Evolutionary conservation across 1,284 basidiomycete genomes (phyloP).

Genomic region (Hypsizygus ulmarius): DNA sequence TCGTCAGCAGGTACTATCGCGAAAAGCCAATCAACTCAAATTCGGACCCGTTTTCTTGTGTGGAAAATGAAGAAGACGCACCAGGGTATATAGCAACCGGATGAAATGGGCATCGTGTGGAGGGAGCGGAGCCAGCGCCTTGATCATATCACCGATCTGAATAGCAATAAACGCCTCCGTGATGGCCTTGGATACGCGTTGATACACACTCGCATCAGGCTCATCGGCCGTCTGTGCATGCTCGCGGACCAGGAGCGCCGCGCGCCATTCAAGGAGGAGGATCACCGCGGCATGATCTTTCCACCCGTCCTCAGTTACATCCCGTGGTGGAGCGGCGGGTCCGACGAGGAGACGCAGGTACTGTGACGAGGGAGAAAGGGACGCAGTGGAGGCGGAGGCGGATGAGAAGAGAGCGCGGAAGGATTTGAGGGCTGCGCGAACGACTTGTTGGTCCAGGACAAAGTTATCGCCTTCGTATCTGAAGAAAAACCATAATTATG

Average conservation of each 20-base stretch:
- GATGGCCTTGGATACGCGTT: constrained; percentile 59
- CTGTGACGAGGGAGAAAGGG: constrained; percentile 46
- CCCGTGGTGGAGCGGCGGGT: constrained; percentile 19
- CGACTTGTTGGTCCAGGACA: constrained; percentile 71
- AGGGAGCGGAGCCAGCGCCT: constrained; percentile 26
- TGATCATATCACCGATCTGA: constrained; percentile 50
- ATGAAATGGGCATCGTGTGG: constrained; percentile 36
- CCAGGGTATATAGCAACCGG: constrained; percentile 47
- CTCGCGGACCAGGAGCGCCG: constrained; percentile 55
- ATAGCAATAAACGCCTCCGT: constrained; percentile 66
- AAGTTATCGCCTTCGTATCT: constrained; percentile 80
- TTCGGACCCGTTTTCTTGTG: too few relatives aligned
- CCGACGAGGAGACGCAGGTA: constrained; percentile 51
- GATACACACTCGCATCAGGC: constrained; percentile 51
- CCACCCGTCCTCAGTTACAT: constrained; percentile 31
- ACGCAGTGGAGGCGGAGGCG: constrained; percentile 19
- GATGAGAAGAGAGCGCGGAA: constrained; percentile 35
- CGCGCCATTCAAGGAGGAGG: constrained; percentile 58
- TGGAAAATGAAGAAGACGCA: constrained; percentile 31
- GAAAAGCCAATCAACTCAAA: background rate
- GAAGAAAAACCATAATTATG: background rate
- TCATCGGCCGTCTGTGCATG: constrained; percentile 37
- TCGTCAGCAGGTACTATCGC: constrained; percentile 61
- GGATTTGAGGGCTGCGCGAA: constrained; percentile 66
- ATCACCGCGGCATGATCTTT: constrained; percentile 39